Evolutionary conservation across 345 rosid genomes (phyloP).

Genomic region (Melaleuca alternifolia): DNA sequence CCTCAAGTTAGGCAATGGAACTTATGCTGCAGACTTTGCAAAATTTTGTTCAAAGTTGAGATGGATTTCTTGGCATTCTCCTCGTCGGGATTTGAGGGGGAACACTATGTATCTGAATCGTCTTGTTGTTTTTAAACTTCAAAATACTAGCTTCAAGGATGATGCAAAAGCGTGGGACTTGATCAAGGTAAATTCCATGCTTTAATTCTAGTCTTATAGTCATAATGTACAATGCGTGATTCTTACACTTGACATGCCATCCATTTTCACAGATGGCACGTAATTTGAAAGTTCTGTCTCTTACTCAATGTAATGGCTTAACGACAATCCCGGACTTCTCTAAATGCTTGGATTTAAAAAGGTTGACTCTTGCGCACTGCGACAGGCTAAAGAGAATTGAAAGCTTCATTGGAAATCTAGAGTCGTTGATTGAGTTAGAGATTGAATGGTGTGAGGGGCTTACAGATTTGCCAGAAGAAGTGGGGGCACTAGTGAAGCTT

Average conservation of each 20-base stretch:
- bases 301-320: background rate
- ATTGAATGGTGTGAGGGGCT: background rate
- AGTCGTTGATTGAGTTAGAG: background rate
- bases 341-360: background rate
- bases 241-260: background rate
- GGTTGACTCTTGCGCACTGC: background rate
- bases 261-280: background rate
- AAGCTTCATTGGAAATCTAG: accelerated
- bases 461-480: background rate
- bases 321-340: background rate
- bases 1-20: background rate
- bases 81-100: background rate
- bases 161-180: background rate
- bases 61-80: background rate
- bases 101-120: accelerated
- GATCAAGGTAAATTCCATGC: background rate
- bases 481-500: background rate
- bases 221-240: accelerated
- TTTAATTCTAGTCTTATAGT: background rate
- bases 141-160: accelerated
- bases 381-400: background rate
- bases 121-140: background rate
- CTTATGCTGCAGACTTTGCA: background rate
- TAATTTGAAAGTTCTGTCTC: background rate
- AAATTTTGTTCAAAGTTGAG: background rate